Percentiles rank a stretch among this genome's conserved stretches.
Evolutionary conservation across 179 eudicot species (phyloP).

Genomic region (Camellia oleifera): DNA sequence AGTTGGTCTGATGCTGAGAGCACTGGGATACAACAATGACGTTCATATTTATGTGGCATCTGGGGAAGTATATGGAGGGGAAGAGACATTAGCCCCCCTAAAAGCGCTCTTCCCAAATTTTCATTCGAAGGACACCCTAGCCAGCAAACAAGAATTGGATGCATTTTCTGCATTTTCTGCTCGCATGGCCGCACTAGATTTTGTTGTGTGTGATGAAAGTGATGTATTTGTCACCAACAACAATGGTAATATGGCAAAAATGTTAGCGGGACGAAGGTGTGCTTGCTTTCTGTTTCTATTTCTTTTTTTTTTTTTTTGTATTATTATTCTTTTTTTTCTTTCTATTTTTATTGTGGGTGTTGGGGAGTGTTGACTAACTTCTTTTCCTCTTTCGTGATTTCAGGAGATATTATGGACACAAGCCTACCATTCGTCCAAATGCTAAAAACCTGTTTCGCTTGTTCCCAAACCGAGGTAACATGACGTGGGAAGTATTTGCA

Average conservation of each 20-base stretch:
- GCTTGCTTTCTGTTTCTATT: conserved; percentile 1
- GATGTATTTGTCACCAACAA: conserved; percentile 91
- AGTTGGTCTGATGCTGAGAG: conserved; percentile 94
- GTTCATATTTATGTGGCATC: conserved; percentile 94
- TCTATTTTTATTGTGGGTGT: not conserved
- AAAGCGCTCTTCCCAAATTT: conserved; percentile 86
- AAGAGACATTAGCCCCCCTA: conserved; percentile 72
- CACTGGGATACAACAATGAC: conserved; percentile 78
- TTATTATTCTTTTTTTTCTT: not conserved
- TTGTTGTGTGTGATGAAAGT: conserved; percentile 86
- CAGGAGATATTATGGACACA: conserved; percentile 97
- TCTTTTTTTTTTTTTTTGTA: not conserved
- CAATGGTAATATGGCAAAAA: conserved; percentile 95
- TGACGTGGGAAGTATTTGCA: conserved; percentile 87
- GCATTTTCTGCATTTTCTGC: conserved; percentile 74
- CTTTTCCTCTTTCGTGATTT: conserved; percentile 5
- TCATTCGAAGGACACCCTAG: conserved; percentile 80
- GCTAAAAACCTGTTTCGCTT: conserved; percentile 73
- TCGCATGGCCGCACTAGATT: conserved; percentile 96
- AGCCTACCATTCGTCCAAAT: conserved; percentile 95
- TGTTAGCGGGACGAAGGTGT: conserved; percentile 91
- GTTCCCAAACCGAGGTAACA: conserved; percentile 52
- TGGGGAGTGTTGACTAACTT: conserved; percentile 9
- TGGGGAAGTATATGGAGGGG: conserved; percentile 92
- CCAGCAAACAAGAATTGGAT: conserved; percentile 75